Evolutionary conservation across 2,329 filamentous ascomycete species (phyloP).

Genomic region (Purpureocillium takamizusanense): DNA sequence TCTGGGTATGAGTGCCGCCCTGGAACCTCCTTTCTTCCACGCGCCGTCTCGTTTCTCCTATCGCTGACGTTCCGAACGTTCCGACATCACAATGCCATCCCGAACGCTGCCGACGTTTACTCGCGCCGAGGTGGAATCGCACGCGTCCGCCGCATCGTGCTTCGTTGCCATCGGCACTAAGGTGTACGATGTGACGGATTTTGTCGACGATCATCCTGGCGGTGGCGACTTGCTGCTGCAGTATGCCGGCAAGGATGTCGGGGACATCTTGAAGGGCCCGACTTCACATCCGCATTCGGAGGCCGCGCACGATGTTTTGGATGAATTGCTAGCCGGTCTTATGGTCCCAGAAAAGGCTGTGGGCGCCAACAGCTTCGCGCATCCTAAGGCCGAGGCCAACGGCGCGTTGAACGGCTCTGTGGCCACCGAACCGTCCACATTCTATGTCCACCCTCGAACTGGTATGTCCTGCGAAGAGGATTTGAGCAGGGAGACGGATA

Average conservation of each 20-base stretch:
- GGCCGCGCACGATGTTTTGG: constrained; percentile 88
- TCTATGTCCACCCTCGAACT: constrained; percentile 54
- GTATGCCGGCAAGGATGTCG: constrained; percentile 81
- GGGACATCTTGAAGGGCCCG: constrained; percentile 71
- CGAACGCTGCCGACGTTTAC: constrained; percentile 78
- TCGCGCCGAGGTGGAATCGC: constrained; percentile 68
- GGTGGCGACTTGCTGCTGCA: constrained; percentile 82
- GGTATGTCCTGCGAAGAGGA: constrained; percentile 89
- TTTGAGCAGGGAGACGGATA: constrained; percentile 76
- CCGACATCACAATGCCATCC: constrained; percentile 54
- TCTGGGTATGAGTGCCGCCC: too few species aligned
- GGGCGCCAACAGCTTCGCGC: constrained; percentile 1
- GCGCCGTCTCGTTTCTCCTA: too few species aligned
- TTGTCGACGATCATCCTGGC: constrained; percentile 83
- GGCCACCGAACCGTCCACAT: constrained; percentile 15
- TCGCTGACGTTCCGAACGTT: too few species aligned
- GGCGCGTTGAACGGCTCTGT: constrained; percentile 18
- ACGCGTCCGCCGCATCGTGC: constrained; percentile 75
- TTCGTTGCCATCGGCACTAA: constrained; percentile 86
- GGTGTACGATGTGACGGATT: constrained; percentile 92
- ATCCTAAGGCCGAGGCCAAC: constrained; percentile 1
- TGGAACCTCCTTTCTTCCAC: too few species aligned
- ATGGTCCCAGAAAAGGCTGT: constrained; percentile 49
- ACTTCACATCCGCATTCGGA: constrained; percentile 81
- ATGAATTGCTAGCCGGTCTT: constrained; percentile 80